phyloP scores from a whole-genome alignment of 352 stramenopile genomes.

The Phytophthora ohioensis region DNA sequence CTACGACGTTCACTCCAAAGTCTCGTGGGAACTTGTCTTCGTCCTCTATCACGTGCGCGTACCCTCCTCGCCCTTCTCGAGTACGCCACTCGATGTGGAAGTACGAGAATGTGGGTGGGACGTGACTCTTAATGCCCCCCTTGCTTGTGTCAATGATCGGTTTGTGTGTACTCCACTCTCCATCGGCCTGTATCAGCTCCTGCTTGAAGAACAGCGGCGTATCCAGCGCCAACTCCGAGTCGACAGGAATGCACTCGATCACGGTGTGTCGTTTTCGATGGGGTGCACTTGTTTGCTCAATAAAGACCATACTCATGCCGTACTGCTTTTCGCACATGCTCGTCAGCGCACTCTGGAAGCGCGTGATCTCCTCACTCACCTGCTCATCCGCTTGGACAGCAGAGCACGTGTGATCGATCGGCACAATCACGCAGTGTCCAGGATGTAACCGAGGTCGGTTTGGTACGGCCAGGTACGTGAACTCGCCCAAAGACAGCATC shows the following conservation, averaged over 20 bases:
- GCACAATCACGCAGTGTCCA: slow-evolving; percentile 79
- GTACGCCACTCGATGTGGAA: slow-evolving; percentile 86
- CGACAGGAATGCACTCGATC: slow-evolving; percentile 86
- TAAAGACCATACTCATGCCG: slow-evolving; percentile 72
- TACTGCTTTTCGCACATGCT: slow-evolving; percentile 69
- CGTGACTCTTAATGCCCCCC: slow-evolving; percentile 63
- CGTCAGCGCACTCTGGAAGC: slow-evolving; percentile 67
- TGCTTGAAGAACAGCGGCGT: slow-evolving; percentile 88
- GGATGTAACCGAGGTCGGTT: slow-evolving; percentile 62
- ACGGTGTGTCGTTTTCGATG: slow-evolving; percentile 70
- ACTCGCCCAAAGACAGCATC: slow-evolving; percentile 81
- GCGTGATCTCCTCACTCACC: slow-evolving; percentile 66
- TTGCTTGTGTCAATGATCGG: slow-evolving; percentile 82
- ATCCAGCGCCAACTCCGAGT: slow-evolving; percentile 63
- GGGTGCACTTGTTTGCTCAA: slow-evolving; percentile 80
- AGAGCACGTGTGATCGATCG: slow-evolving; percentile 74
- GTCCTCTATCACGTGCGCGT: slow-evolving; percentile 87
- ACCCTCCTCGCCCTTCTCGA: slow-evolving; percentile 53
- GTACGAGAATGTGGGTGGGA: slow-evolving; percentile 84
- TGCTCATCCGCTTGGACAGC: slow-evolving; percentile 70
- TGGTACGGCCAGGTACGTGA: slow-evolving; percentile 77
- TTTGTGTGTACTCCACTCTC: slow-evolving; percentile 85
- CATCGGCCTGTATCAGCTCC: slow-evolving; percentile 77
- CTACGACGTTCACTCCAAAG: slow-evolving; percentile 83
- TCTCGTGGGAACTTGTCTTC: slow-evolving; percentile 75